Percentiles rank a stretch among this genome's conserved stretches.
These are phyloP conservation scores for Lolium perenne DNA, from an alignment of 176 grass and related monocot genomes.

Conservation along the genomic window DNA sequence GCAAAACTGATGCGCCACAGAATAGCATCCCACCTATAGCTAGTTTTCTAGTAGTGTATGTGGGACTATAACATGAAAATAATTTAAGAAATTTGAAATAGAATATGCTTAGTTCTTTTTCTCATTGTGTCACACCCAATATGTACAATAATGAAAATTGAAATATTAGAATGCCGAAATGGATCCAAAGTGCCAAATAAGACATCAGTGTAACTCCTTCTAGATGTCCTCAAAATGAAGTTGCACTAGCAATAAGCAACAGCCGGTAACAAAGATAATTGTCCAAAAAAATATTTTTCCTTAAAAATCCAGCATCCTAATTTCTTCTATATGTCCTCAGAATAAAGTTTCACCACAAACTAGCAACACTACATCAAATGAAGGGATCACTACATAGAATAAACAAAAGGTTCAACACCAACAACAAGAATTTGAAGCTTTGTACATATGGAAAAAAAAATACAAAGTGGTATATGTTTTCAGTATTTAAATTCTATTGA, in stretches of 20 bases:
- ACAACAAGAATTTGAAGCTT: background rate
- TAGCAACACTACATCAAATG: background rate
- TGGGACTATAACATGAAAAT: constrained; percentile 54
- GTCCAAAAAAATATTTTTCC: background rate
- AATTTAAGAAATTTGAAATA: constrained; percentile 29
- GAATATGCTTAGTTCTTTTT: constrained; percentile 36
- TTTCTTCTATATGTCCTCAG: constrained; percentile 27
- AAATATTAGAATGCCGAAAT: background rate
- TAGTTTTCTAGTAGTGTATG: too few relatives aligned
- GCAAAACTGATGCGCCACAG: too few relatives aligned
- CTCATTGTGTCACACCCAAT: background rate
- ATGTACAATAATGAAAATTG: background rate
- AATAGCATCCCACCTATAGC: too few relatives aligned
- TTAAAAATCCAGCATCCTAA: background rate
- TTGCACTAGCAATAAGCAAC: constrained; percentile 24
- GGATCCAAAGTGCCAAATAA: background rate
- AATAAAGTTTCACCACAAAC: constrained; percentile 33
- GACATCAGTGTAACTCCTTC: constrained; percentile 31
- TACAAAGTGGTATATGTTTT: too few relatives aligned
- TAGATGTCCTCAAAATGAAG: constrained; percentile 33
- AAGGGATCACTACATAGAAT: background rate
- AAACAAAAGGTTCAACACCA: background rate
- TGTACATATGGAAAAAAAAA: too few relatives aligned
- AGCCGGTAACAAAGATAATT: background rate
- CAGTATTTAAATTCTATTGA: too few relatives aligned